Evolutionary conservation across 768 basidiomycete species (phyloP), one percentile per base, ranked within the genome.

Genomic region (Trametes coccinea): DNA sequence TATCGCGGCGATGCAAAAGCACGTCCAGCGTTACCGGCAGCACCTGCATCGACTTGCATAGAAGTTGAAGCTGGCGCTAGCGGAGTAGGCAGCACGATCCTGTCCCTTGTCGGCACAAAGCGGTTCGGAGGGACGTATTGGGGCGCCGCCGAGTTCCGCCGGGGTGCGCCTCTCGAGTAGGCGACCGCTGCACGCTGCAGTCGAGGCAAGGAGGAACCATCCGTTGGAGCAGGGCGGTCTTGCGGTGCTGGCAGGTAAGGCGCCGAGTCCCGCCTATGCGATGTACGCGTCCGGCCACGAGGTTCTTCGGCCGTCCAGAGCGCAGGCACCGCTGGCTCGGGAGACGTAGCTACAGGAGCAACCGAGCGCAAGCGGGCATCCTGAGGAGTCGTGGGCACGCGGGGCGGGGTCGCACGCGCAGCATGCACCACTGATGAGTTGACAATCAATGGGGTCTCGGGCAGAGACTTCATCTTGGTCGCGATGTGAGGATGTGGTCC

Each of bases 21-120:
- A 6, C 9, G 49, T 33, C 39, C n/a, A 43, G 41, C 13, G 1
- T n/a, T 0, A 14, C 41, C 10, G 2, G 2, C 41, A 0, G 41
- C 13, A 33, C 31, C 33, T 10, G 53, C 5, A 34, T 22, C 27
- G 11, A 31, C 52, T 22, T 37, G 1, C 34, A 49, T 16, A 4
- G 47, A 34, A 40, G 37, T 16, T 45, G 29, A 9, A 0, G 56
- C 44, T 11, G 65, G 40, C n/a, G 65, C 69, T 0, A 71, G 61
- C 27, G 66, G 70, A 5, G 69, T 47, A 14, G 70, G 70, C 2
- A 71, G 62, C 11, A 71, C 67, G 40, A 71, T 69, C 34, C 61
- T 57, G 22, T 68, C 68, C 48, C 68, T 33, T 8, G 59, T 53
- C 2, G 67, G 60, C 14, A 62, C 59, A 27, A 55, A 67, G 30